Base-by-base conservation (phyloP, 2,329 filamentous ascomycete genomes). In the Pestalotiopsis sp. region DNA sequence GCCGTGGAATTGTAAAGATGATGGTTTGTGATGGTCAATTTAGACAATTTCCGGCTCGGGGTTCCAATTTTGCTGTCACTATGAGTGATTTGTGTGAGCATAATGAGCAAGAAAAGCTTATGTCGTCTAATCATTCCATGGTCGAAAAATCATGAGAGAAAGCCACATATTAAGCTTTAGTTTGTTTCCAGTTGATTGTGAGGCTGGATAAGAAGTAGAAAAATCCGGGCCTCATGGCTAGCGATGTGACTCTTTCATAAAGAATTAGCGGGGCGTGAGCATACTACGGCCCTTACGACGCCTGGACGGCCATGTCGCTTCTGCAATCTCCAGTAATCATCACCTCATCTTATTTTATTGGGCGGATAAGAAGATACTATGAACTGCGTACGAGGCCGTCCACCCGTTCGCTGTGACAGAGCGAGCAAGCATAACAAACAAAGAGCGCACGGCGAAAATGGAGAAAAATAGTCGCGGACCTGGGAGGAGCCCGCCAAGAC, bases 141-240 rank as follows among this genome's bases (percentile, higher is more conserved):
- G 25, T 2, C 23, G 27, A 59, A 13, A 11, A 31, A 27, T 36
- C 57, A 59, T 59, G 20, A 27, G 27, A 59, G 57, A 20, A 27
- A 59, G 23, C 57, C 57, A 59, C 57, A 59, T 59, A 59, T 27
- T 59, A 59, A 59, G 57, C 57, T 59, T 23, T 59, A 59, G 57
- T 27, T 27, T 59, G 57, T 59, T 59, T 59, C 57, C 27, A 59
- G 57, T 59, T 59, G 57, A 59, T 59, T 27, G 57, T 59, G 27
- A 59, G 57, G 57, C 57, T 59, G 23, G 25, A 36, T 27, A 36
- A 59, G 57, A 59, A 59, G 25, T 59, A 23, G 20, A n/a, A 52
- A 52, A 52, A 52, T 4, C 45, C 45, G 14, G n/a, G 45, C 45
- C 45, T 52, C 11, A n/a, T n/a, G 45, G 45, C n/a, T 52, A 52